phyloP scores from a whole-genome alignment of 495 filamentous ascomycete species.

The Penicillium roqueforti region DNA sequence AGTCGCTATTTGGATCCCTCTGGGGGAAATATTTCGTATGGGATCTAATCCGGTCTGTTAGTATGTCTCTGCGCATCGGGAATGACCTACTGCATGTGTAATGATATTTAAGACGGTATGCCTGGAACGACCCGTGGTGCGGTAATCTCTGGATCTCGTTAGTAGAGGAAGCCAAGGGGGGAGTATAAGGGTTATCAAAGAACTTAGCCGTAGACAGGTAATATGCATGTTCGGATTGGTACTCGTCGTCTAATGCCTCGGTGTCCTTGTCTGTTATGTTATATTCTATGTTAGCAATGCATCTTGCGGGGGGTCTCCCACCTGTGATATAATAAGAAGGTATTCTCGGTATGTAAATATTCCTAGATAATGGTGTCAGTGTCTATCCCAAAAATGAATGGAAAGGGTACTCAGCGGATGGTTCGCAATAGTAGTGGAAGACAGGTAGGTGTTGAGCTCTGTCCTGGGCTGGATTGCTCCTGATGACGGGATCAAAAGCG shows the following conservation, averaged over 20 bases:
- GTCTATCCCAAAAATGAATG: neutral
- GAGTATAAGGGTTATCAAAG: neutral
- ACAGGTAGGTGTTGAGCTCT: neutral
- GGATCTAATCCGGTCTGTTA: neutral
- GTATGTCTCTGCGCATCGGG: neutral
- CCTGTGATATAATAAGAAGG: neutral
- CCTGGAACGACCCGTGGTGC: neutral
- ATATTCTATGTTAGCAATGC: neutral
- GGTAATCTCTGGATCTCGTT: neutral
- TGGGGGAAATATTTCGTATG: neutral
- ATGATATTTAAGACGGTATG: neutral
- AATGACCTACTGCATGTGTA: neutral
- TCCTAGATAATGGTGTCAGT: neutral
- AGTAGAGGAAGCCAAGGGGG: neutral
- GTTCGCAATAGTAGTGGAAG: neutral
- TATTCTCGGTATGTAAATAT: neutral
- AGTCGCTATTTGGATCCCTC: neutral
- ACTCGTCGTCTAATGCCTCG: neutral
- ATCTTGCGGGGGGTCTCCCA: neutral
- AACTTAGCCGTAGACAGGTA: neutral
- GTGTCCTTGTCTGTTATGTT: neutral
- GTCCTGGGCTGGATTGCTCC: neutral
- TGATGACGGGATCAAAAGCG: neutral
- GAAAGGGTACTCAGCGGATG: neutral
- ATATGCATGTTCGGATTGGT: neutral